Evolutionary conservation across 345 rosid genomes (phyloP).

Genomic region (Lagerstroemia speciosa): DNA sequence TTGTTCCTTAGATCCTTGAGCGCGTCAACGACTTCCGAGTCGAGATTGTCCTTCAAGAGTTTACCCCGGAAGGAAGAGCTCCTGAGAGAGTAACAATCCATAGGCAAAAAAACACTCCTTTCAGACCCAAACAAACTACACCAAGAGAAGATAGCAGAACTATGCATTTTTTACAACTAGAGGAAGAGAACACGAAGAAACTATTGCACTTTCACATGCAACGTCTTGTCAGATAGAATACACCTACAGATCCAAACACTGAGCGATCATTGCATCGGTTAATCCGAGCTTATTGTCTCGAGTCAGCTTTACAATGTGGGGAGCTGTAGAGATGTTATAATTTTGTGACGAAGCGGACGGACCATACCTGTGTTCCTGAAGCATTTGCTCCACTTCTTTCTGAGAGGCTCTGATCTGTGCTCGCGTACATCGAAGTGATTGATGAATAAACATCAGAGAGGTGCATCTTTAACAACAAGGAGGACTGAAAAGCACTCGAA

Average conservation of each 20-base stretch:
- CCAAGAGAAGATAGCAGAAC: background rate
- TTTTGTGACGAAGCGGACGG: too few relatives aligned
- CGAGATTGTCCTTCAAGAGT: slow-evolving; percentile 78
- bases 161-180: background rate
- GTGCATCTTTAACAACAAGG: background rate
- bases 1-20: slow-evolving; percentile 70
- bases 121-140: background rate
- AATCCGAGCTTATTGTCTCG: background rate
- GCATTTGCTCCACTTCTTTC: slow-evolving; percentile 62
- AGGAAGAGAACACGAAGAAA: background rate
- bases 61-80: slow-evolving; percentile 70
- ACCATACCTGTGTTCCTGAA: slow-evolving; percentile 67
- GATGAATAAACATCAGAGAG: background rate
- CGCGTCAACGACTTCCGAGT: slow-evolving; percentile 79
- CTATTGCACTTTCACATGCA: background rate
- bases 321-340: background rate
- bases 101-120: background rate
- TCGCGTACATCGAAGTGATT: slow-evolving; percentile 3
- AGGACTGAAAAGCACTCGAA: background rate
- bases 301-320: background rate
- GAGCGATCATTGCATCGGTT: too few relatives aligned
- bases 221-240: background rate
- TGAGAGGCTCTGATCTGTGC: slow-evolving; percentile 67
- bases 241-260: too few relatives aligned
- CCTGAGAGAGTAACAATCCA: slow-evolving; percentile 23